Base-by-base conservation (phyloP, 2,329 filamentous ascomycete species). In the Didymosphaeria variabile region DNA sequence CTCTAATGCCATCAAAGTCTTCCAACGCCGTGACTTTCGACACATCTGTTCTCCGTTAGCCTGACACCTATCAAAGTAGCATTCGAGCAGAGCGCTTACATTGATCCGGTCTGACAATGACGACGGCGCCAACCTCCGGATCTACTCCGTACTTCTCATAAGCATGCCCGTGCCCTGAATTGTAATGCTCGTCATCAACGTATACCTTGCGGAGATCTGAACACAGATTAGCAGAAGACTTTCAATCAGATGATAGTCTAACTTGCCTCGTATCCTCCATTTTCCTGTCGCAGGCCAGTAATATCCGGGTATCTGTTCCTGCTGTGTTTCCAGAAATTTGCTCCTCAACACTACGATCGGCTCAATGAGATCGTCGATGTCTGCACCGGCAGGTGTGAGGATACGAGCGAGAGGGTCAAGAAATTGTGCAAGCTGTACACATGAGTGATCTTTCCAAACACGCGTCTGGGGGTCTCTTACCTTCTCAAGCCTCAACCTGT, bases 101-200 rank as follows among this genome's bases (percentile, higher is more conserved):
- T 77, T 89, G 87, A 77, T 89, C 87, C 1, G 87, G 88, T 15
- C 88, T 80, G 9, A 89, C 82, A 60, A 89, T 77, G 0, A 86
- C 79, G 5, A 88, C 63, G 0, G 74, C 76, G 7, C 75, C 75
- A 0, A 64, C 52, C 1, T 44, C 50, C 0, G 56, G 26, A 57
- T 84, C 79, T 13, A 90, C 77, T 0, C 86, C 86, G 45, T 87
- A 87, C 9, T 77, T 77, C 52, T 86, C 79, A 64, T 89, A 90
- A 1, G 84, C 85, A 47, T 86, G 80, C 0, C 86, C 86, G 59
- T 88, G 84, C 1, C 84, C 85, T 2, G 80, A 79, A 59, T 86
- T 83, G 68, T 86, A 90, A 32, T 77, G 79, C 3, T 87, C 77
- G 26, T 85, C 79, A 60, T 90, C 86, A 51, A 93, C 79, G 68